Evolutionary conservation across 192 early-diverging fungal genomes (phyloP).

Genomic region (Anaeromyces robustus): DNA sequence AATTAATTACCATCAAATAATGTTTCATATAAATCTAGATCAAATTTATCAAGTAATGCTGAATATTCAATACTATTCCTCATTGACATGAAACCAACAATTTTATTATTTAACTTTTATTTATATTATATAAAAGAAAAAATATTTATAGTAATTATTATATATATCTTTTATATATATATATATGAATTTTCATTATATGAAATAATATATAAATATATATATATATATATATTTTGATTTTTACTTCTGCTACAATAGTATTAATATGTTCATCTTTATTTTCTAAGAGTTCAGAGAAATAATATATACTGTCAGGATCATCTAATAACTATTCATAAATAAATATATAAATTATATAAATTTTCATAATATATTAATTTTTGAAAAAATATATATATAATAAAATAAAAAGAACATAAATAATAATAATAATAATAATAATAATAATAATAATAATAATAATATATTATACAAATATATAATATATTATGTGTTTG

Average conservation of each 20-base stretch:
- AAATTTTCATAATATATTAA: too few relatives aligned
- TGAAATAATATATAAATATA: constrained; percentile 3
- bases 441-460: too few relatives aligned
- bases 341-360: neutral
- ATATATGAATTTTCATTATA: neutral
- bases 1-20: constrained; percentile 31
- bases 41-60: constrained; percentile 14
- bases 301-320: constrained; percentile 15
- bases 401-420: too few relatives aligned
- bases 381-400: too few relatives aligned
- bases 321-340: constrained; percentile 8
- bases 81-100: constrained; percentile 36
- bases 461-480: too few relatives aligned
- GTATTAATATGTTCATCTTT: constrained; percentile 15
- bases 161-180: too few relatives aligned
- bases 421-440: too few relatives aligned
- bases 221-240: neutral
- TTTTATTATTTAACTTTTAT: constrained; percentile 14
- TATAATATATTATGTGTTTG: constrained; percentile 7
- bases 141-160: too few relatives aligned
- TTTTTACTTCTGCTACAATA: constrained; percentile 25
- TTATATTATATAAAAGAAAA: constrained; percentile 2
- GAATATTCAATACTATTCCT: constrained; percentile 20
- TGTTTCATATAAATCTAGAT: constrained; percentile 25
- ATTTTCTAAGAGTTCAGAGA: constrained; percentile 23